Conservation (phyloP, 23 red algal species). For the Gracilaria caudata region DNA sequence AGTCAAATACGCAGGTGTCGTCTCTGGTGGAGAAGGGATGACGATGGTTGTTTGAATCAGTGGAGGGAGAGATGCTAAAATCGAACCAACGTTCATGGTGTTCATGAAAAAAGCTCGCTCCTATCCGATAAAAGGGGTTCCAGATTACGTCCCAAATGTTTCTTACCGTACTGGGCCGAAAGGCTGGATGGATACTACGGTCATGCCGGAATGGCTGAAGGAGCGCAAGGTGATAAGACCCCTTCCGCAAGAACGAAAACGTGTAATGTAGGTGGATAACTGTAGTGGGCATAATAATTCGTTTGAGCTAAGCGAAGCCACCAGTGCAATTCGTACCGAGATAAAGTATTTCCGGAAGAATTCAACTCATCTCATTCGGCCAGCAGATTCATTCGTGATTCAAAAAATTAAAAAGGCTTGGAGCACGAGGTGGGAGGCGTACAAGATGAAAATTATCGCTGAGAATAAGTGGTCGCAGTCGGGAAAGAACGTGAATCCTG, state of each 20-base stretch:
- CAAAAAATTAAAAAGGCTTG: conserved; percentile 22
- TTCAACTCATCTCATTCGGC: neutral
- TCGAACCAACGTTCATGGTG: conserved; percentile 44
- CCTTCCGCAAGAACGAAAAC: too few relatives aligned
- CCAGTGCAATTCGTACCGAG: too few relatives aligned
- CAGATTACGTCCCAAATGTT: too few relatives aligned
- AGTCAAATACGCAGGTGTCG: conserved; percentile 50
- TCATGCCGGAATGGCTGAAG: too few relatives aligned
- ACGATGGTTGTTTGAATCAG: conserved; percentile 40
- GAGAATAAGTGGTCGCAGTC: neutral
- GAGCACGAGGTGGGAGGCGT: neutral
- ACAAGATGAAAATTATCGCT: neutral
- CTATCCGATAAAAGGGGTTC: conserved; percentile 14
- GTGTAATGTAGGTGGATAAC: too few relatives aligned
- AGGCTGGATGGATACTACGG: too few relatives aligned
- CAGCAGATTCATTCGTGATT: conserved; percentile 4
- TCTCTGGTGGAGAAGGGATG: conserved; percentile 39
- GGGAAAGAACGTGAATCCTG: conserved; percentile 1
- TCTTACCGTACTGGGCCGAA: too few relatives aligned
- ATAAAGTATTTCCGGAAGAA: neutral
- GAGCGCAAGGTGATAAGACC: too few relatives aligned
- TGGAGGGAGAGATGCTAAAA: conserved; percentile 3
- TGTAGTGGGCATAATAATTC: too few relatives aligned
- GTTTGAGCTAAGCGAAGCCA: too few relatives aligned
- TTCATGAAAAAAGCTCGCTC: conserved; percentile 13